A percentile compares a stretch with the other conserved stretches of the same genome.
Evolutionary conservation across 257 asterid genomes (phyloP).

Genomic region (Solanum sitiens): DNA sequence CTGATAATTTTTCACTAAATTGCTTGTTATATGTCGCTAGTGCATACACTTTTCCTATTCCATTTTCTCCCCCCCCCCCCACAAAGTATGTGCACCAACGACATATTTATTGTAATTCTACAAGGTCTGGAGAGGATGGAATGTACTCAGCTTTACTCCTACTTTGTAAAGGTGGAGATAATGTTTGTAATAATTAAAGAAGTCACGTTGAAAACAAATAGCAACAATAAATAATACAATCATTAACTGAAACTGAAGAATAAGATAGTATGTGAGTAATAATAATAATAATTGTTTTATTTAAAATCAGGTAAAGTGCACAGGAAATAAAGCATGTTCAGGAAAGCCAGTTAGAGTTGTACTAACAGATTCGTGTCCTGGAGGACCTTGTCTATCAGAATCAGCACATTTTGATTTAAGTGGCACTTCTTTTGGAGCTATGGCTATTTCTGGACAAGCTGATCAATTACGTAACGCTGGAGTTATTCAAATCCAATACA

Average conservation of each 20-base stretch:
- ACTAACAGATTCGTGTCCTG: slow-evolving; percentile 58
- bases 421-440: slow-evolving; percentile 77
- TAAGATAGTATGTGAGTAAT: background rate
- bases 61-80: background rate
- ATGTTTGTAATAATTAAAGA: background rate
- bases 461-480: slow-evolving; percentile 58
- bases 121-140: background rate
- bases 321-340: slow-evolving; percentile 40
- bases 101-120: too few species aligned
- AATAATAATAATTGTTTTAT: background rate
- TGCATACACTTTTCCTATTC: background rate
- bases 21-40: too few species aligned
- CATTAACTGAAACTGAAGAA: background rate
- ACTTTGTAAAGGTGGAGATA: background rate
- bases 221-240: too few species aligned
- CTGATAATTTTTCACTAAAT: background rate
- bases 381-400: slow-evolving; percentile 42
- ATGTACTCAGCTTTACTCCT: too few species aligned
- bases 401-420: slow-evolving; percentile 63
- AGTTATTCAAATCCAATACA: slow-evolving; percentile 40
- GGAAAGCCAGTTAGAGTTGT: slow-evolving; percentile 81
- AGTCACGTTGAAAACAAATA: background rate
- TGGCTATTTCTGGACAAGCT: slow-evolving; percentile 49
- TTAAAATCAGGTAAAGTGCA: slow-evolving; percentile 50
- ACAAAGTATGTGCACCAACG: too few species aligned